A percentile compares a stretch with the other conserved stretches of the same genome.
phyloP scores from a whole-genome alignment of 2,329 filamentous ascomycete genomes.

The Leptographium galeiforme region DNA sequence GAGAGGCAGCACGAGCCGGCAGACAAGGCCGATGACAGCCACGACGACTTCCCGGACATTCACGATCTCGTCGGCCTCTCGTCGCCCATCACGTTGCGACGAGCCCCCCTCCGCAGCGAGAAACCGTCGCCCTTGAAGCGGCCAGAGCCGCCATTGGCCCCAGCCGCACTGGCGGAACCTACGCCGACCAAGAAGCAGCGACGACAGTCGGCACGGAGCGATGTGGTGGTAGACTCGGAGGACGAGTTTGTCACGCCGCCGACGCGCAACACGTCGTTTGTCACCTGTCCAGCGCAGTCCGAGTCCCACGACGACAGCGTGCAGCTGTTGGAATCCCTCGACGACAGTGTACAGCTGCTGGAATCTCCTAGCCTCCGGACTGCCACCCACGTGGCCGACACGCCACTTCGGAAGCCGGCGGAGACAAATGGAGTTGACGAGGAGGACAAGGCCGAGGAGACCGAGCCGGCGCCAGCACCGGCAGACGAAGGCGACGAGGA shows the following conservation, averaged over 20 bases:
- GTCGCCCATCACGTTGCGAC: conserved; percentile 14
- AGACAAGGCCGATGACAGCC: conserved; percentile 9
- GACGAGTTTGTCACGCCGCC: conserved; percentile 36
- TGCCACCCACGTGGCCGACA: conserved; percentile 3
- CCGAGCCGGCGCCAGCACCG: not conserved
- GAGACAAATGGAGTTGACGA: not conserved
- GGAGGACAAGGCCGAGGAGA: not conserved
- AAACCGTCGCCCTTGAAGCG: not conserved
- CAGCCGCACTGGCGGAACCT: not conserved
- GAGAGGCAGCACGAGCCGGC: conserved; percentile 12
- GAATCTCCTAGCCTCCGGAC: conserved; percentile 1
- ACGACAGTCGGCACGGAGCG: conserved; percentile 10
- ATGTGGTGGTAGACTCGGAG: conserved; percentile 42
- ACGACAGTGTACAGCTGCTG: not conserved
- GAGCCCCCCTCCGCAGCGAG: not conserved
- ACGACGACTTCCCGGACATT: conserved; percentile 40
- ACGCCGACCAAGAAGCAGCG: conserved; percentile 8
- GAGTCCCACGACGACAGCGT: not conserved
- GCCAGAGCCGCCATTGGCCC: not conserved
- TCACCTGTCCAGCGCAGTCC: conserved; percentile 11
- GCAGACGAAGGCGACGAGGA: not conserved
- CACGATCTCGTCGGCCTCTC: conserved; percentile 28
- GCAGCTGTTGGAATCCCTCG: not conserved
- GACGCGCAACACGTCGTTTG: conserved; percentile 20
- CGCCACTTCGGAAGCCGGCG: not conserved